These are phyloP conservation scores for Leishmania braziliensis DNA, from an alignment of 208 protist species.

Conservation along the genomic window DNA sequence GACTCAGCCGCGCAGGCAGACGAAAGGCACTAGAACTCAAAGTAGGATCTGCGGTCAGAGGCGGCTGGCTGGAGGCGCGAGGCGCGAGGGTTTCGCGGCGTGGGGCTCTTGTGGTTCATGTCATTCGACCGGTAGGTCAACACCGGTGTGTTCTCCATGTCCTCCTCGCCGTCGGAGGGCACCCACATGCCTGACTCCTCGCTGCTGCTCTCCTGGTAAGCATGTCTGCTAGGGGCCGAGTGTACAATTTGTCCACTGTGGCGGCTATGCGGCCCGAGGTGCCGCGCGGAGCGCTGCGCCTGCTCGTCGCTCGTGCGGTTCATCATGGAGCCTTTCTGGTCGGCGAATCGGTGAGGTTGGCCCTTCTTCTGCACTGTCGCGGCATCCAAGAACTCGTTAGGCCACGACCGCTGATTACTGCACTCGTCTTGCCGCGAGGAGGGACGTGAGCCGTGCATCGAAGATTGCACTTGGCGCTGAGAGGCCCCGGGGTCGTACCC, in stretches of 20 bases:
- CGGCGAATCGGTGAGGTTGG: slow-evolving; percentile 23
- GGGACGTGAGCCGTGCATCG: slow-evolving; percentile 14
- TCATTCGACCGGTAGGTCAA: slow-evolving; percentile 16
- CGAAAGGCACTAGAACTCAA: slow-evolving; percentile 22
- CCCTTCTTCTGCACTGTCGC: slow-evolving; percentile 52
- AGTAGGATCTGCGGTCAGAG: slow-evolving; percentile 19
- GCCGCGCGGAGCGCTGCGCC: slow-evolving; percentile 17
- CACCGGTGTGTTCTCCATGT: slow-evolving; percentile 4
- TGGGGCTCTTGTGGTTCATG: slow-evolving; percentile 24
- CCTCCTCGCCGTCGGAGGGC: slow-evolving; percentile 25
- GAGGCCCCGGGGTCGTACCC: not conserved
- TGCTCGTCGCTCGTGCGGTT: slow-evolving; percentile 18
- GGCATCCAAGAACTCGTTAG: slow-evolving; percentile 30
- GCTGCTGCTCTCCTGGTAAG: slow-evolving; percentile 32
- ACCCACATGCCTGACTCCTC: slow-evolving; percentile 35
- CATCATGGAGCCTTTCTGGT: slow-evolving; percentile 7
- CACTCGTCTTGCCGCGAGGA: slow-evolving; percentile 10
- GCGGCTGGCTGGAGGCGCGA: slow-evolving; percentile 11
- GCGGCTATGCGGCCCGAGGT: slow-evolving; percentile 10
- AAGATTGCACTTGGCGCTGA: not conserved
- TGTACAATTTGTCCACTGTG: slow-evolving; percentile 13
- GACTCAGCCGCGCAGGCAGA: not conserved
- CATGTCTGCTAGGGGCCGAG: not conserved
- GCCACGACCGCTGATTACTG: slow-evolving; percentile 26
- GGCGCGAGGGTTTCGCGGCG: slow-evolving; percentile 25